Percentiles rank a stretch among this genome's conserved stretches.
These are phyloP conservation scores for Puccinia horiana DNA, from an alignment of 1,284 basidiomycete species.

Conservation along the genomic window DNA sequence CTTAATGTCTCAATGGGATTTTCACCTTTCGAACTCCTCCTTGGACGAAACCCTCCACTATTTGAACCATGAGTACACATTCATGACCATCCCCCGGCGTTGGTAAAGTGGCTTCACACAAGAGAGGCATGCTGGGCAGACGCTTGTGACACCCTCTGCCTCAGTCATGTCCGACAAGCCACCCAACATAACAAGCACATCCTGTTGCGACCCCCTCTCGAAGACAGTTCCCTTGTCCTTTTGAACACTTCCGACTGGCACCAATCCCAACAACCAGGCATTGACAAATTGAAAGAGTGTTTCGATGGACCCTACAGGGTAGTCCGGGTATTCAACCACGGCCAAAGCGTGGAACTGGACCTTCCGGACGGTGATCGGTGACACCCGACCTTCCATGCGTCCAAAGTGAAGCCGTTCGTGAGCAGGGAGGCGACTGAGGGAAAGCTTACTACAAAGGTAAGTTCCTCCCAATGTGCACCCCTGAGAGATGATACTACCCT, in stretches of 20 bases:
- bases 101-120: not conserved
- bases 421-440: too few relatives aligned
- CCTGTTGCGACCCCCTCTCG: not conserved
- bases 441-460: too few relatives aligned
- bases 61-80: not conserved
- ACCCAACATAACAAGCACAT: constrained; percentile 8
- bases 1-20: constrained; percentile 51
- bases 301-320: constrained; percentile 21
- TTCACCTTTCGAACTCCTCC: constrained; percentile 50
- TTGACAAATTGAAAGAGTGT: not conserved
- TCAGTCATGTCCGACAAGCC: constrained; percentile 9
- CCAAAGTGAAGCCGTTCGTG: constrained; percentile 3
- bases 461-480: too few relatives aligned
- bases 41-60: constrained; percentile 17
- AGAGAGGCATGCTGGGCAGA: not conserved
- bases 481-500: too few relatives aligned
- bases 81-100: not conserved
- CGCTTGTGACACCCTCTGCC: not conserved
- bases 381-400: constrained; percentile 20
- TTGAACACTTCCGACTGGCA: too few relatives aligned
- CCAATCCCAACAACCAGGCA: not conserved
- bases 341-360: constrained; percentile 16
- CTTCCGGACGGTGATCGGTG: not conserved
- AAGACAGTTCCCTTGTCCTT: too few relatives aligned
- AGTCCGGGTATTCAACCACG: not conserved